These are phyloP conservation scores for Hanseniaspora meyeri DNA, from an alignment of 805 yeast genomes.

Conservation along the genomic window DNA sequence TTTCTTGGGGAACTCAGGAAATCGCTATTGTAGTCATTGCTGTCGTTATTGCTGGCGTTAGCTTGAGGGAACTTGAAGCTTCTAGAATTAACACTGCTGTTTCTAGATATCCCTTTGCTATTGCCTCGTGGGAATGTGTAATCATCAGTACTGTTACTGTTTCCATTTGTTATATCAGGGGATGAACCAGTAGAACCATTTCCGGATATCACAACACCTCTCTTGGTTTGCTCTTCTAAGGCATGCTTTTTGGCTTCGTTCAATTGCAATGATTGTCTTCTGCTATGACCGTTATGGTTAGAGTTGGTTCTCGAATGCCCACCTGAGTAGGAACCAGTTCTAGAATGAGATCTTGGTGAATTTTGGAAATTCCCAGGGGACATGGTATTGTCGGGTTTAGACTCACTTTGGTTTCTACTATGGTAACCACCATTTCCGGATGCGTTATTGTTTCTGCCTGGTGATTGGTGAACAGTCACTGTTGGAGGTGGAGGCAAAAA, in stretches of 20 bases:
- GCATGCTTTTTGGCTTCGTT: slow-evolving; percentile 94
- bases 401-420: slow-evolving; percentile 3
- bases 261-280: slow-evolving; percentile 86
- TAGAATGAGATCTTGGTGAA: slow-evolving; percentile 8
- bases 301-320: slow-evolving; percentile 29
- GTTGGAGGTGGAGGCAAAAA: slow-evolving; percentile 12
- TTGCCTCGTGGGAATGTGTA: slow-evolving; percentile 16
- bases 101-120: slow-evolving; percentile 7
- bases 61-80: slow-evolving; percentile 4
- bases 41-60: background rate
- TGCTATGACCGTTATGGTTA: slow-evolving; percentile 54
- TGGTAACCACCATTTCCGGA: slow-evolving; percentile 15
- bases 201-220: slow-evolving; percentile 24
- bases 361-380: slow-evolving; percentile 11
- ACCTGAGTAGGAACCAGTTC: slow-evolving; percentile 11
- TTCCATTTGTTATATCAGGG: slow-evolving; percentile 19
- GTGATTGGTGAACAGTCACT: slow-evolving; percentile 14
- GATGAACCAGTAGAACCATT: slow-evolving; percentile 17
- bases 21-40: slow-evolving; percentile 1
- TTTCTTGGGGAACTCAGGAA: slow-evolving; percentile 12
- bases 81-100: slow-evolving; percentile 10
- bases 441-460: slow-evolving; percentile 9
- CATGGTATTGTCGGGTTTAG: background rate
- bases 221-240: slow-evolving; percentile 75
- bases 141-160: slow-evolving; percentile 17